These are phyloP conservation scores for Barnettozyma salicaria DNA, from an alignment of 805 yeast genomes.

Conservation along the genomic window DNA sequence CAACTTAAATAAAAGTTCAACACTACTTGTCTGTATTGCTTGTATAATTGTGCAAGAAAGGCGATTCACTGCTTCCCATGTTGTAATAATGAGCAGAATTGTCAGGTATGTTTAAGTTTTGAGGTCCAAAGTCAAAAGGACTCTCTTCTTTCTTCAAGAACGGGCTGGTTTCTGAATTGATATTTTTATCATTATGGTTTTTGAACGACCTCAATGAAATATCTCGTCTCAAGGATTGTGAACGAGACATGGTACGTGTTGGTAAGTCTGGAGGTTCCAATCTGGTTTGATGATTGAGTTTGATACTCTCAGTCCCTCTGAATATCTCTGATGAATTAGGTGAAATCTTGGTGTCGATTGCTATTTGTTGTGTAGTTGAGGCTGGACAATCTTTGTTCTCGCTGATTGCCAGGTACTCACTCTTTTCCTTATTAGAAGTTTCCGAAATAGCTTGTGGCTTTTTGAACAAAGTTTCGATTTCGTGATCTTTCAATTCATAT, in stretches of 20 bases:
- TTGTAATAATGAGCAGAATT: constrained; percentile 18
- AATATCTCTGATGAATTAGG: background rate
- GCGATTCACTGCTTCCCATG: constrained; percentile 11
- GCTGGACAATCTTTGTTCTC: too few relatives aligned
- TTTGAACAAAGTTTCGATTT: constrained; percentile 24
- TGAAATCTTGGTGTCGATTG: too few relatives aligned
- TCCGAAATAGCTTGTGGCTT: background rate
- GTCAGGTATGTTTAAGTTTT: background rate
- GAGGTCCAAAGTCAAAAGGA: constrained; percentile 12
- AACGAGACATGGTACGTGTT: background rate
- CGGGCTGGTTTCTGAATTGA: too few relatives aligned
- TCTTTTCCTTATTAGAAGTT: background rate
- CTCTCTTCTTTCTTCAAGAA: constrained; percentile 13
- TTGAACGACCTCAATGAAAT: background rate
- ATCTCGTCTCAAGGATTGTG: background rate
- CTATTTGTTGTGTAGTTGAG: background rate
- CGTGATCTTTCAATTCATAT: constrained; percentile 23
- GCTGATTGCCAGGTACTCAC: background rate
- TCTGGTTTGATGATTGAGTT: constrained; percentile 1
- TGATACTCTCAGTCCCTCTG: background rate
- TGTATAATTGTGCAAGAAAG: constrained; percentile 16
- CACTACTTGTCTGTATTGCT: background rate
- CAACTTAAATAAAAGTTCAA: background rate
- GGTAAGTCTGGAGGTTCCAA: too few relatives aligned
- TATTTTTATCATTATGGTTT: background rate